Conservation (phyloP, 208 protist genomes). For the Leishmania major region DNA sequence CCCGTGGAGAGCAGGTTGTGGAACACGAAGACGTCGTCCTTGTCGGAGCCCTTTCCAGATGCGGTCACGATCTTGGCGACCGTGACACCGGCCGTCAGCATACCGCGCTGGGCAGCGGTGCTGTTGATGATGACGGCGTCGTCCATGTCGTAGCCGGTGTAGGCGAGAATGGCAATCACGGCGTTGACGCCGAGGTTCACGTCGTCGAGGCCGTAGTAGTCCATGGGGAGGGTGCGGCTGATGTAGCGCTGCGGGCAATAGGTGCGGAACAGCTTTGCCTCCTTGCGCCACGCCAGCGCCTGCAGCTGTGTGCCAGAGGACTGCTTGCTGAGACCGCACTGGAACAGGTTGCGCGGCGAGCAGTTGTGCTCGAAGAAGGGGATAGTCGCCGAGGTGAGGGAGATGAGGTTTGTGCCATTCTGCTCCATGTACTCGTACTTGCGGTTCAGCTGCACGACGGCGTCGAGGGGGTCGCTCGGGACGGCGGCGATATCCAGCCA, state of each 20-base stretch:
- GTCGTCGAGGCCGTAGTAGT: slow-evolving; percentile 96
- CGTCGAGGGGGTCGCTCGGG: slow-evolving; percentile 87
- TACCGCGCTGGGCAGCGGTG: slow-evolving; percentile 96
- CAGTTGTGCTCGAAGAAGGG: slow-evolving; percentile 99
- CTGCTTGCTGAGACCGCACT: slow-evolving; percentile 99
- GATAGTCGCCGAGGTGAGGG: slow-evolving; percentile 97
- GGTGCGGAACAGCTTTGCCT: slow-evolving; percentile 99
- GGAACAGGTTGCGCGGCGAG: slow-evolving; percentile 99
- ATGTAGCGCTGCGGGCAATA: slow-evolving; percentile 98
- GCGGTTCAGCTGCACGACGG: slow-evolving; percentile 62
- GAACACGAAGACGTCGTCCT: slow-evolving; percentile 80
- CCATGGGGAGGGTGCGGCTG: slow-evolving; percentile 90
- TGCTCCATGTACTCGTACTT: slow-evolving; percentile 96
- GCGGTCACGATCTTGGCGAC: slow-evolving; percentile 83
- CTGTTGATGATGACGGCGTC: slow-evolving; percentile 99
- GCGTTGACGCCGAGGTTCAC: slow-evolving; percentile 99
- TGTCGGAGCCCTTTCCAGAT: slow-evolving; percentile 41
- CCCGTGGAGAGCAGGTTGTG: slow-evolving; percentile 80
- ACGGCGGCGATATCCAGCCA: slow-evolving; percentile 97
- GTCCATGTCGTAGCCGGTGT: slow-evolving; percentile 99
- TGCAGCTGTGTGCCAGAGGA: slow-evolving; percentile 98
- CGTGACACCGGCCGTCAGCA: slow-evolving; percentile 97
- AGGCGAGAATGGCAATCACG: slow-evolving; percentile 99
- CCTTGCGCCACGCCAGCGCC: slow-evolving; percentile 91
- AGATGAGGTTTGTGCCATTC: slow-evolving; percentile 96